A percentile compares a stretch with the other conserved stretches of the same genome.
phyloP scores from a whole-genome alignment of 148 eudicot species.

The Drosera capensis region DNA sequence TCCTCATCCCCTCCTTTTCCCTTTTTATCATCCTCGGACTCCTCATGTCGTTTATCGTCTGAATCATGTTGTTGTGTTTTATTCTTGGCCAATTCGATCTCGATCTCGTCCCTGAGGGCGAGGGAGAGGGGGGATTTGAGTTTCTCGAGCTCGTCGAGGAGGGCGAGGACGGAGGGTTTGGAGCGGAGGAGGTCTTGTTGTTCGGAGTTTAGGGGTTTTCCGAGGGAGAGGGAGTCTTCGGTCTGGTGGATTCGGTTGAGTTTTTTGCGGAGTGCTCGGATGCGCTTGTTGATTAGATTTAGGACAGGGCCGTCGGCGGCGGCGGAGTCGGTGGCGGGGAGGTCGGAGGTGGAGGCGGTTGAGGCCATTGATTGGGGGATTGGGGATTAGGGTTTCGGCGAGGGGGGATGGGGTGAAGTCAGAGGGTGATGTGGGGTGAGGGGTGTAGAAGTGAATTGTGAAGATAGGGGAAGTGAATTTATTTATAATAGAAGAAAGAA shows the following conservation, averaged over 20 bases:
- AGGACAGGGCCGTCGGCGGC: slow-evolving; percentile 63
- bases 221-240: slow-evolving; percentile 47
- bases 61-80: slow-evolving; percentile 8
- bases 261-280: slow-evolving; percentile 70
- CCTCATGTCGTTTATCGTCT: neutral
- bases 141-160: slow-evolving; percentile 79
- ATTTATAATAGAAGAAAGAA: too few relatives aligned
- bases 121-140: slow-evolving; percentile 42
- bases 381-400: too few relatives aligned
- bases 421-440: too few relatives aligned
- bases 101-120: slow-evolving; percentile 47
- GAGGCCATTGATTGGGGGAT: too few relatives aligned
- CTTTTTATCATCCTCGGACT: neutral
- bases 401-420: too few relatives aligned
- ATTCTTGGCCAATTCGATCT: too few relatives aligned
- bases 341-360: neutral
- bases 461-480: too few relatives aligned
- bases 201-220: slow-evolving; percentile 59
- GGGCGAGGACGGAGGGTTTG: slow-evolving; percentile 33
- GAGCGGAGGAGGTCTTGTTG: slow-evolving; percentile 57
- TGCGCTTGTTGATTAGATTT: slow-evolving; percentile 56
- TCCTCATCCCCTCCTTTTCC: neutral
- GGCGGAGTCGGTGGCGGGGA: slow-evolving; percentile 3
- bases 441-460: too few relatives aligned
- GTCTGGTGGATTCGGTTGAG: slow-evolving; percentile 52